Base-by-base conservation (phyloP, 2,329 filamentous ascomycete genomes). In the Triangularia setosa region DNA sequence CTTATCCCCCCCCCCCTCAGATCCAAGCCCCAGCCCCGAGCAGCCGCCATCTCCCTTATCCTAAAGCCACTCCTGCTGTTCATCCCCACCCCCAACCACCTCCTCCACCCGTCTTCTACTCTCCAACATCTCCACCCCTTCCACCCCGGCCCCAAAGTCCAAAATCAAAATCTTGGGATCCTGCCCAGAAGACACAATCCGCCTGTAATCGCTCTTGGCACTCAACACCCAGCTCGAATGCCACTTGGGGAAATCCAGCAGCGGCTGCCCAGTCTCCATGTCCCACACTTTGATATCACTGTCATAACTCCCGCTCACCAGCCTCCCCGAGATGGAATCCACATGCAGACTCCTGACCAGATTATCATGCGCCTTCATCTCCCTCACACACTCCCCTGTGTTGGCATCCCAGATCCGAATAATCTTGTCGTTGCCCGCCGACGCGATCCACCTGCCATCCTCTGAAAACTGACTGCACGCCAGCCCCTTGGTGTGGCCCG, bases 401-500 rank as follows among this genome's bases (percentile, higher is more conserved):
- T 92, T 91, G 60, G 93, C 92, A 76, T 98, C 92, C 85, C 96
- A 99, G 74, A 98, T 91, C 75, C 96, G 95, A 67, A 98, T 97
- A 58, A 93, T 87, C 76, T 94, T 90, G 79, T 98, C 95, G 73
- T 97, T 99, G 55, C 95, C 95, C 9, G 95, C 95, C 18, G 93
- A 95, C 57, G 96, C 90, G 57, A 99, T 92, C 69, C 91, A 95
- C 61, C 91, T 89, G n/a, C 92, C 93, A 74, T 99, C 94, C 71
- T 97, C 92, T 48, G 90, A 94, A 77, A 98, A 97, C 75, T 99
- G 95, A 61, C 95, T 93, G 76, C 95, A 97, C 2, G 95, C 95
- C 30, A 99, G 86, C 7, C 95, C 95, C 74, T 96, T 93, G 75
- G 93, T 95, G 76, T 96, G 93, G 62, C 92, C 92, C 5, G 85